Percentiles rank a stretch among this genome's conserved stretches.
Evolutionary conservation across 192 early-diverging fungal species (phyloP).

Genomic region (Coemansia sp.): DNA sequence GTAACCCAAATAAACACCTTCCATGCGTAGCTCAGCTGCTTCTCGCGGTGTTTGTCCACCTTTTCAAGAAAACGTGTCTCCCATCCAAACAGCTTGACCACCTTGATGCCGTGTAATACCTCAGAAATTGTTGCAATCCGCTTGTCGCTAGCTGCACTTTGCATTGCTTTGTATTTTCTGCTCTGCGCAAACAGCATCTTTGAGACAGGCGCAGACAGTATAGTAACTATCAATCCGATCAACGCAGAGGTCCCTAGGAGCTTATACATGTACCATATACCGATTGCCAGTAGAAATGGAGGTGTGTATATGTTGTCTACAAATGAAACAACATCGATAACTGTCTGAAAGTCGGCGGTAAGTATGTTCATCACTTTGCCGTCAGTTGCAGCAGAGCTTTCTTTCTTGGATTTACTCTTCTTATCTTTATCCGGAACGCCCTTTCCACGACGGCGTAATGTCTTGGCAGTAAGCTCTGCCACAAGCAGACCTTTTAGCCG

Average conservation of each 20-base stretch:
- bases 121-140: slow-evolving; percentile 80
- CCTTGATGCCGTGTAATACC: slow-evolving; percentile 82
- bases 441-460: slow-evolving; percentile 60
- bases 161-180: slow-evolving; percentile 57
- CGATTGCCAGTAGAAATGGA: slow-evolving; percentile 67
- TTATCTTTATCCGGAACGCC: slow-evolving; percentile 56
- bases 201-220: slow-evolving; percentile 60
- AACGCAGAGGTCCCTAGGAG: slow-evolving; percentile 82
- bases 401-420: slow-evolving; percentile 11
- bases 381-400: slow-evolving; percentile 36
- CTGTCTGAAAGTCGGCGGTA: slow-evolving; percentile 65
- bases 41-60: slow-evolving; percentile 63
- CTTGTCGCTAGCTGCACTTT: slow-evolving; percentile 66
- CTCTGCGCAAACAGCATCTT: slow-evolving; percentile 56
- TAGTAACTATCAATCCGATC: slow-evolving; percentile 68
- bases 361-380: slow-evolving; percentile 77
- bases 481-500: slow-evolving; percentile 62
- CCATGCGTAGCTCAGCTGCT: slow-evolving; percentile 61
- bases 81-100: slow-evolving; percentile 91
- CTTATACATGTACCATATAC: slow-evolving; percentile 66
- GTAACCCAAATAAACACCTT: slow-evolving; percentile 56
- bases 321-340: slow-evolving; percentile 58
- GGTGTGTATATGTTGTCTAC: slow-evolving; percentile 62
- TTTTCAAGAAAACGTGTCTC: slow-evolving; percentile 70
- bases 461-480: slow-evolving; percentile 68